Evolutionary conservation across 805 yeast species (phyloP).

Genomic region (Starmerella ratchasimensis): DNA sequence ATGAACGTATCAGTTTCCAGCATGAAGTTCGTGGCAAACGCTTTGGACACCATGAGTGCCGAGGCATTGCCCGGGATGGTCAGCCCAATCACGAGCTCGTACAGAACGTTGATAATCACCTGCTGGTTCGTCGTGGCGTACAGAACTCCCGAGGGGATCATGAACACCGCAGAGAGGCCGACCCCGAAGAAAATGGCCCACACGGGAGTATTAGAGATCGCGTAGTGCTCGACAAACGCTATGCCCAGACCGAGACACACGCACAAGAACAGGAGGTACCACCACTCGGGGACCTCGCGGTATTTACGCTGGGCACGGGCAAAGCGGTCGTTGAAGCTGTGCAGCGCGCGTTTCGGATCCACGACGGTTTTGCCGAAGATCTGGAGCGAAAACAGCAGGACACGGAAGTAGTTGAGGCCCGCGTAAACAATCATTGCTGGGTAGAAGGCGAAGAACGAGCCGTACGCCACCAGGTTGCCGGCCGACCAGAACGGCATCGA

Average conservation of each 20-base stretch:
- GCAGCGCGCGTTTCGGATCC: slow-evolving; percentile 23
- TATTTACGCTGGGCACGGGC: slow-evolving; percentile 42
- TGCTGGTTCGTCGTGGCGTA: slow-evolving; percentile 37
- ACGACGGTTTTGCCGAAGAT: slow-evolving; percentile 5
- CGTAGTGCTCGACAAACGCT: slow-evolving; percentile 29
- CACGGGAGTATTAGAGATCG: slow-evolving; percentile 29
- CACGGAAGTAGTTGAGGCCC: slow-evolving; percentile 28
- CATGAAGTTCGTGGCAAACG: slow-evolving; percentile 45
- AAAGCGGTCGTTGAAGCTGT: slow-evolving; percentile 37
- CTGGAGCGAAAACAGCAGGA: slow-evolving; percentile 6
- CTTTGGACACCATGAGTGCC: slow-evolving; percentile 40
- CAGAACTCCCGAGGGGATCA: slow-evolving; percentile 39
- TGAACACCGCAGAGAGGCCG: slow-evolving; percentile 38
- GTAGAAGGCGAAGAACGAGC: slow-evolving; percentile 41
- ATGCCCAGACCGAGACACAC: slow-evolving; percentile 35
- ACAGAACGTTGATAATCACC: slow-evolving; percentile 38
- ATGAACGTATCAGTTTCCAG: slow-evolving; percentile 50
- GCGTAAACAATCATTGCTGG: slow-evolving; percentile 43
- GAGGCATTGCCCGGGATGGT: slow-evolving; percentile 44
- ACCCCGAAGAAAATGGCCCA: slow-evolving; percentile 41
- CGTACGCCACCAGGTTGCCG: slow-evolving; percentile 44
- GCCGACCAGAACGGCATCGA: slow-evolving; percentile 58
- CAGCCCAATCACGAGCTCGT: slow-evolving; percentile 40
- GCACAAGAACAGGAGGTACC: slow-evolving; percentile 32
- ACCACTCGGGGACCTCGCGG: slow-evolving; percentile 62